Conservation (phyloP, 805 yeast species). For the Schizosaccharomyces lindneri region DNA sequence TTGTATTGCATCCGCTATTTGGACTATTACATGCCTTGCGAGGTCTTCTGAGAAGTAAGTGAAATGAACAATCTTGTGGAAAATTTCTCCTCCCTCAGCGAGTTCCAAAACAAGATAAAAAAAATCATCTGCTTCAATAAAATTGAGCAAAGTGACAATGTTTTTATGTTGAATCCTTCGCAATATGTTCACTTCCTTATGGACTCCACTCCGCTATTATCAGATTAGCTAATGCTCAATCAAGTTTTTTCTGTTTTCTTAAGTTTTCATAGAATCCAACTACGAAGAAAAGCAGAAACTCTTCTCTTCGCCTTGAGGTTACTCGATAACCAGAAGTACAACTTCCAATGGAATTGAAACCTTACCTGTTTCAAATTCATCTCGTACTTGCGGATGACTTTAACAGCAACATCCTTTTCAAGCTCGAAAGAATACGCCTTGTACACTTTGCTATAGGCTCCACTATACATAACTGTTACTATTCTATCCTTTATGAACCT, state of each 20-base stretch:
- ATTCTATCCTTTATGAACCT: neutral
- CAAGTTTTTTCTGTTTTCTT: neutral
- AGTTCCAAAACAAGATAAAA: slow-evolving; percentile 45
- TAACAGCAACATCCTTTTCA: slow-evolving; percentile 40
- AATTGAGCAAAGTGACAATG: slow-evolving; percentile 29
- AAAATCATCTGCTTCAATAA: slow-evolving; percentile 24
- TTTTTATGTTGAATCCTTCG: slow-evolving; percentile 35
- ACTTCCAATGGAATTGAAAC: neutral
- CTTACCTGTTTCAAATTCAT: neutral
- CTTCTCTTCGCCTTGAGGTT: no score
- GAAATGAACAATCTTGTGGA: slow-evolving; percentile 51
- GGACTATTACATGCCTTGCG: slow-evolving; percentile 46
- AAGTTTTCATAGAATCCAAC: no score
- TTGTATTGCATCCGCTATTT: slow-evolving; percentile 43
- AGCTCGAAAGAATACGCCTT: slow-evolving; percentile 30
- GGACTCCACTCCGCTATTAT: slow-evolving; percentile 22
- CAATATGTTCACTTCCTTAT: slow-evolving; percentile 55
- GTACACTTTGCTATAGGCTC: slow-evolving; percentile 76
- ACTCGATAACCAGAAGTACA: no score
- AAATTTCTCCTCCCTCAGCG: slow-evolving; percentile 56
- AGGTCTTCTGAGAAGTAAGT: slow-evolving; percentile 56
- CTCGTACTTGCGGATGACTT: slow-evolving; percentile 34
- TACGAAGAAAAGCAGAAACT: no score
- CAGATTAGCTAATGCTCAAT: neutral
- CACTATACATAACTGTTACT: slow-evolving; percentile 14